Percentiles rank a stretch among this genome's conserved stretches.
These are phyloP conservation scores for Kluyveromyces aestuarii DNA, from an alignment of 805 yeast species.

Conservation along the genomic window DNA sequence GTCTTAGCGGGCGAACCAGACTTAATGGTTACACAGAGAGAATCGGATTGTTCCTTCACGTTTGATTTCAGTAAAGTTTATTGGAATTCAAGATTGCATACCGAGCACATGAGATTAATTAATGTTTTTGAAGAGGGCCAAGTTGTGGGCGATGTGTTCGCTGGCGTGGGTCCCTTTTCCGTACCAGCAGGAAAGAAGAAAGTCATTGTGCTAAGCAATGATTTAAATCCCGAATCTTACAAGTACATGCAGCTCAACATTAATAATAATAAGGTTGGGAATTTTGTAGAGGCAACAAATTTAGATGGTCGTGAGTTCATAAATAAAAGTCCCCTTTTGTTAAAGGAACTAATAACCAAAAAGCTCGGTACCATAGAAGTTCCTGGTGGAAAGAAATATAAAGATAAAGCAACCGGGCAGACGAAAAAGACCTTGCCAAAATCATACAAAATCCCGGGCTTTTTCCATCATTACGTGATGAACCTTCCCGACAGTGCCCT, in stretches of 20 bases:
- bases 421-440: conserved; percentile 14
- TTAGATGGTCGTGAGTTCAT: conserved; percentile 83
- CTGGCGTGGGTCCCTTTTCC: conserved; percentile 98
- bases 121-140: conserved; percentile 49
- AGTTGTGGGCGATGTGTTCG: conserved; percentile 90
- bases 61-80: conserved; percentile 92
- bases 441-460: conserved; percentile 29
- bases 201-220: conserved; percentile 81
- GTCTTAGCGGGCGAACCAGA: conserved; percentile 74
- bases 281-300: conserved; percentile 55
- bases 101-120: conserved; percentile 85
- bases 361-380: conserved; percentile 32
- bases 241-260: conserved; percentile 62
- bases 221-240: conserved; percentile 81
- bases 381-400: conserved; percentile 32
- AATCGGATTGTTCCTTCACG: conserved; percentile 73
- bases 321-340: conserved; percentile 41
- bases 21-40: conserved; percentile 71
- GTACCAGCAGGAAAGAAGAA: conserved; percentile 88
- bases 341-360: conserved; percentile 38
- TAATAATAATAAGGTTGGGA: conserved; percentile 47
- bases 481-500: conserved; percentile 91
- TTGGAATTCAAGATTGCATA: conserved; percentile 93
- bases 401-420: conserved; percentile 23
- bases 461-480: conserved; percentile 72